Evolutionary conservation across 805 yeast genomes (phyloP).

Genomic region (Candida wancherniae): DNA sequence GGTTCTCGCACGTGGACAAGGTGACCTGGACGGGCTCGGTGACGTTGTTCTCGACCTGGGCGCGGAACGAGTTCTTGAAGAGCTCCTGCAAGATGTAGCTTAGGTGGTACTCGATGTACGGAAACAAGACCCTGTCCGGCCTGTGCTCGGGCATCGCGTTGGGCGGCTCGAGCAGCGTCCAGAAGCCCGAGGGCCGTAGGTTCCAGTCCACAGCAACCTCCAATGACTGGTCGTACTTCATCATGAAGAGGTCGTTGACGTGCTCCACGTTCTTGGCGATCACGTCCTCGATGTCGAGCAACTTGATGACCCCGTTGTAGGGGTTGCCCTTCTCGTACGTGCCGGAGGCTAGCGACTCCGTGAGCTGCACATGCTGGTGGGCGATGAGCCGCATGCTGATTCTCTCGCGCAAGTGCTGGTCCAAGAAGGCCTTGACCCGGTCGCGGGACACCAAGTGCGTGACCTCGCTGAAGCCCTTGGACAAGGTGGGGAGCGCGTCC

Average conservation of each 20-base stretch:
- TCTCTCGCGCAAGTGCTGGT: conserved; percentile 74
- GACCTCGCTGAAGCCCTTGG: conserved; percentile 78
- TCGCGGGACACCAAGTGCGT: conserved; percentile 40
- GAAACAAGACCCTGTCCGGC: conserved; percentile 52
- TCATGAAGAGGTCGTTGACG: conserved; percentile 76
- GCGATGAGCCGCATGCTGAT: conserved; percentile 83
- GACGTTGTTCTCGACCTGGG: conserved; percentile 69
- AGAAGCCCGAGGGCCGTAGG: conserved; percentile 25
- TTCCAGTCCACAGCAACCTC: conserved; percentile 49
- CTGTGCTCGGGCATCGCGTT: conserved; percentile 2
- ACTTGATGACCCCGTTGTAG: conserved; percentile 53
- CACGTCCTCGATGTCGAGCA: conserved; percentile 58
- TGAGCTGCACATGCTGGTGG: conserved; percentile 72
- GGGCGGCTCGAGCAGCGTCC: conserved; percentile 22
- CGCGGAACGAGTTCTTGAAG: conserved; percentile 81
- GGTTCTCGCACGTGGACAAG: conserved; percentile 28
- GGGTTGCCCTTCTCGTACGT: conserved; percentile 53
- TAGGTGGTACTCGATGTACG: conserved; percentile 82
- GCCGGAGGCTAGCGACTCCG: conserved; percentile 38
- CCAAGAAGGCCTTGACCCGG: conserved; percentile 59
- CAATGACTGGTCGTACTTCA: conserved; percentile 78
- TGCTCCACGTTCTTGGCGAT: conserved; percentile 62
- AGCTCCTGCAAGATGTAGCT: conserved; percentile 86
- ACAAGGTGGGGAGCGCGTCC: conserved; percentile 76
- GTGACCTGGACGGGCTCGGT: conserved; percentile 37